phyloP scores from a whole-genome alignment of 176 grass and related monocot species.

The Carex parvula region DNA sequence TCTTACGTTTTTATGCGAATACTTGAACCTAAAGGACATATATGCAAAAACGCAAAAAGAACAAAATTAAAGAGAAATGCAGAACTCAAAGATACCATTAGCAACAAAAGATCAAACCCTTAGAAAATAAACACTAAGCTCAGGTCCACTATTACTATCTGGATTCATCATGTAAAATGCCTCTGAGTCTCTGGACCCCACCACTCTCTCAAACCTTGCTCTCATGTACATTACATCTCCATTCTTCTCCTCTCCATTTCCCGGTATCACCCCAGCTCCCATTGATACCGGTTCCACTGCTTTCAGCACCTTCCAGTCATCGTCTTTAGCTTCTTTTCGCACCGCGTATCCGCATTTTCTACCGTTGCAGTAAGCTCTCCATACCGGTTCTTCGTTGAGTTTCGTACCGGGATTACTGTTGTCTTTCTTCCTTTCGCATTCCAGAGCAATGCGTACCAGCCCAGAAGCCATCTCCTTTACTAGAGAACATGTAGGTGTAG shows the following conservation, averaged over 20 bases:
- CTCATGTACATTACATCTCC: conserved; percentile 99
- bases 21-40: not conserved
- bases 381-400: conserved; percentile 67
- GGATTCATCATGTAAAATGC: conserved; percentile 99
- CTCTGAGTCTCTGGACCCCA: conserved; percentile 87
- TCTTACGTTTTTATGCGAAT: not conserved
- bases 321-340: conserved; percentile 51
- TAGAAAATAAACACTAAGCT: conserved; percentile 91
- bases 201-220: conserved; percentile 81
- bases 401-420: not conserved
- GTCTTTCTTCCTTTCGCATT: conserved; percentile 54
- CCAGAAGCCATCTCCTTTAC: conserved; percentile 88
- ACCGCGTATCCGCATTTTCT: conserved; percentile 65
- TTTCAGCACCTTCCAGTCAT: conserved; percentile 63
- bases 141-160: conserved; percentile 62
- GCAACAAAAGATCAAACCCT: conserved; percentile 56
- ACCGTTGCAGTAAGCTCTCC: conserved; percentile 87
- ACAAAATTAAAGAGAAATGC: conserved; percentile 1
- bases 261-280: conserved; percentile 79
- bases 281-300: conserved; percentile 76
- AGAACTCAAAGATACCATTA: conserved; percentile 27
- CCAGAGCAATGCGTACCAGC: conserved; percentile 81
- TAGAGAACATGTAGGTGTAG: conserved; percentile 64
- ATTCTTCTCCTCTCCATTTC: conserved; percentile 34
- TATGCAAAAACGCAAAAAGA: conserved; percentile 24